Conservation (phyloP, 352 stramenopile species). For the Phytophthora europaea region DNA sequence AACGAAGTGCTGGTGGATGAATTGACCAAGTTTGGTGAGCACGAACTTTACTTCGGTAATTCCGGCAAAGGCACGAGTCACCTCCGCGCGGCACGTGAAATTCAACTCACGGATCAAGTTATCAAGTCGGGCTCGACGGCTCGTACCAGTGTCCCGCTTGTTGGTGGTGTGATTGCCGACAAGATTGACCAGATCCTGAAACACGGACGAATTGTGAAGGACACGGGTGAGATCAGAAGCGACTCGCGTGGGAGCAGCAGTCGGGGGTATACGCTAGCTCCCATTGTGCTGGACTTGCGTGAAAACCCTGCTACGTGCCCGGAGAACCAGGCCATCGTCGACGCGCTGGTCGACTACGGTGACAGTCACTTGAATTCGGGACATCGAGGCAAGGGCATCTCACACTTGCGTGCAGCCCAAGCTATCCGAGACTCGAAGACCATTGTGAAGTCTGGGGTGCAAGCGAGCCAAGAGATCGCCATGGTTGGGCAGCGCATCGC, state of each 20-base stretch:
- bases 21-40: conserved; percentile 73
- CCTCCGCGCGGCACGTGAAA: conserved; percentile 67
- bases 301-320: conserved; percentile 60
- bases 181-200: conserved; percentile 86
- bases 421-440: conserved; percentile 66
- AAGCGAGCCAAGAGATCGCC: conserved; percentile 63
- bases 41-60: conserved; percentile 79
- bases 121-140: conserved; percentile 66
- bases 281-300: conserved; percentile 77
- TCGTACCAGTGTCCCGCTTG: conserved; percentile 53
- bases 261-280: conserved; percentile 50
- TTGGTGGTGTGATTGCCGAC: conserved; percentile 76
- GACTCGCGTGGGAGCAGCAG: conserved; percentile 47
- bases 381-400: conserved; percentile 76
- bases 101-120: conserved; percentile 59
- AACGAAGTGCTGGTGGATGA: conserved; percentile 78
- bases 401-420: conserved; percentile 73
- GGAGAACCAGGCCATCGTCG: conserved; percentile 79
- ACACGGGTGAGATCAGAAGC: conserved; percentile 36
- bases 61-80: conserved; percentile 77
- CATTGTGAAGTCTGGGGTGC: conserved; percentile 56
- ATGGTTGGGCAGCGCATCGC: conserved; percentile 71
- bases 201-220: conserved; percentile 71
- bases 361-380: conserved; percentile 78
- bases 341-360: conserved; percentile 74